These are phyloP conservation scores for Asterophora lycoperdoides DNA, from an alignment of 768 basidiomycete species.

Conservation along the genomic window DNA sequence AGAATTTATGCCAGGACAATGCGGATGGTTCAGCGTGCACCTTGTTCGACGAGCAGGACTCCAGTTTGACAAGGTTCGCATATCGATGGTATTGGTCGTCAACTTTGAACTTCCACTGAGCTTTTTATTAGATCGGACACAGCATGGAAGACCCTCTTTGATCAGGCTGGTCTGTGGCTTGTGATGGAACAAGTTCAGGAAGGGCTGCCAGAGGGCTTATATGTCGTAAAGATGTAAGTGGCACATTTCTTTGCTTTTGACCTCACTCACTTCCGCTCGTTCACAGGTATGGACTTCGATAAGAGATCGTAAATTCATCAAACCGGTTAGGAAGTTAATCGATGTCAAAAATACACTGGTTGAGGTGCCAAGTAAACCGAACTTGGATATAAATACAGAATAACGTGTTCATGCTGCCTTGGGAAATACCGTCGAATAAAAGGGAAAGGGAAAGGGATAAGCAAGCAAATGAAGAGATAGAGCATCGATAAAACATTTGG, in stretches of 20 bases:
- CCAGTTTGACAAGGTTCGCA: slow-evolving; percentile 78
- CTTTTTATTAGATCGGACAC: slow-evolving; percentile 61
- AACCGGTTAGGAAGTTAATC: neutral
- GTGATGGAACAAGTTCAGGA: slow-evolving; percentile 73
- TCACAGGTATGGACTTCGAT: slow-evolving; percentile 57
- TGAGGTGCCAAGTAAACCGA: neutral
- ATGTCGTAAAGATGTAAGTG: slow-evolving; percentile 82
- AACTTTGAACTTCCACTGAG: slow-evolving; percentile 5
- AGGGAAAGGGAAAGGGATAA: slow-evolving; percentile 4
- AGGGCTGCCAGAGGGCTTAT: slow-evolving; percentile 80
- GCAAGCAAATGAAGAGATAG: neutral
- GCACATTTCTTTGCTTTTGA: neutral
- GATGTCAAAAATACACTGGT: neutral
- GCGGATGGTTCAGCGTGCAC: slow-evolving; percentile 44
- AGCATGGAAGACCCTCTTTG: slow-evolving; percentile 77
- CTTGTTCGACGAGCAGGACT: slow-evolving; percentile 82
- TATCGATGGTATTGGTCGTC: neutral
- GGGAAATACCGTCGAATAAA: slow-evolving; percentile 1
- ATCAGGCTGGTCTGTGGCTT: slow-evolving; percentile 65
- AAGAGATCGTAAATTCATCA: slow-evolving; percentile 10
- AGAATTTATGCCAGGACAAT: slow-evolving; percentile 74
- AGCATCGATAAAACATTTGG: too few species aligned
- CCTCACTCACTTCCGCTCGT: slow-evolving; percentile 2
- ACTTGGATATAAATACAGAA: slow-evolving; percentile 11
- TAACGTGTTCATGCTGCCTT: neutral